Base-by-base conservation (phyloP, 768 basidiomycete species). In the Fibroporia radiculosa region DNA sequence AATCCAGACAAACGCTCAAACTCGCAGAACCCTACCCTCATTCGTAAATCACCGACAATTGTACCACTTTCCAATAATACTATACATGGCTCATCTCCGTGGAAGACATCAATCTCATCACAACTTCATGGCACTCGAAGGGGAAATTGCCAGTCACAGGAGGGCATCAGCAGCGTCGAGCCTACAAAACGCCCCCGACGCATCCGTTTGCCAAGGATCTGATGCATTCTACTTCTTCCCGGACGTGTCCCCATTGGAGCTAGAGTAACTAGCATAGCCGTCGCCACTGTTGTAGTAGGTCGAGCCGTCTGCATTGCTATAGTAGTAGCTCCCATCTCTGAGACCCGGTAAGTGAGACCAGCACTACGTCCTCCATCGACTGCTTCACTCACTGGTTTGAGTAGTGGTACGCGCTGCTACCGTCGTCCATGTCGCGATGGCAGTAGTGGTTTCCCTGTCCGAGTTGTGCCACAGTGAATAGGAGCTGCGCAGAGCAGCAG, bases 361-460 rank as follows among this genome's bases (percentile, higher is more conserved):
- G 20, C 22, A 41, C n/a, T 11, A 33, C n/a, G 16, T 42, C 6
- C 22, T 32, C 5, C 4, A 27, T 14, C 6, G 36, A 32, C 14
- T 16, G 6, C 24, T 11, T 40, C 8, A 61, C 70, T 2, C 55
- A 78, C 77, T 22, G 50, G 61, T 82, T 82, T 5, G 77, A 80
- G 55, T 82, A 82, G 50, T 82, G 80, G 47, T 82, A 82, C 0
- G 74, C 70, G 35, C 50, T 60, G 2, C 64, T 62, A 10, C 70
- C 65, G 23, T 48, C 55, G 23, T 67, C 69, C 31, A 70, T 69
- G 53, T 73, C 64, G 40, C 79, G 77, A 54, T 66, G 58, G 59
- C 75, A 79, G 53, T 75, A 80, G 53, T 79, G 75, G 54, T 82
- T 82, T 1, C 78, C 80, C 78, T 80, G 44, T 28, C 32, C 12